These are phyloP conservation scores for Luzula sylvatica DNA, from an alignment of 176 grass and related monocot species.

Conservation along the genomic window DNA sequence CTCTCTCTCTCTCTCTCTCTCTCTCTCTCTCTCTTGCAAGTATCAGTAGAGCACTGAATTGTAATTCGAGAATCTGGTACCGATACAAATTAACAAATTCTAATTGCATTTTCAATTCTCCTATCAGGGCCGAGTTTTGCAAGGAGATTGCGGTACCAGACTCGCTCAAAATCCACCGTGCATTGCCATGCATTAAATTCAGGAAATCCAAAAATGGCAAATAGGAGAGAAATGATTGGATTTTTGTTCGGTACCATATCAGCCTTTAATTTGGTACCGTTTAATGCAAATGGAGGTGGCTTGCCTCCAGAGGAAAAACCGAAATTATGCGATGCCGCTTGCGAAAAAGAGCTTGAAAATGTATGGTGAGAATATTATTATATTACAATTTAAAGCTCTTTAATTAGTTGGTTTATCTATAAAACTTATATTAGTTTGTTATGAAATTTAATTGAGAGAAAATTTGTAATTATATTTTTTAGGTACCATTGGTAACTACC, in stretches of 20 bases:
- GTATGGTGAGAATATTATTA: slow-evolving; percentile 36
- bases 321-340: slow-evolving; percentile 57
- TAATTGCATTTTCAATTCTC: neutral
- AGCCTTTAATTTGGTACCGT: slow-evolving; percentile 13
- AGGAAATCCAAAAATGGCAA: neutral
- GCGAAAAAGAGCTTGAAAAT: slow-evolving; percentile 83
- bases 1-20: neutral
- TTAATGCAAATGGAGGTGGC: slow-evolving; percentile 44
- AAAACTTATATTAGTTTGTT: neutral
- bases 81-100: neutral
- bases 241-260: slow-evolving; percentile 25
- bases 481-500: slow-evolving; percentile 81
- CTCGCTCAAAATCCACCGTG: neutral
- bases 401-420: neutral
- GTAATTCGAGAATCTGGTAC: neutral
- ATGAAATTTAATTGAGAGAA: neutral
- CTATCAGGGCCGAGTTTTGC: slow-evolving; percentile 30
- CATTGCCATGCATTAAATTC: slow-evolving; percentile 25
- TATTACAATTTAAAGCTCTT: neutral
- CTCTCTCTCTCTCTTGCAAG: neutral
- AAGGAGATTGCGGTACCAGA: slow-evolving; percentile 19
- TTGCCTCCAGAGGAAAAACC: slow-evolving; percentile 94
- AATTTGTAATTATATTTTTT: slow-evolving; percentile 1
- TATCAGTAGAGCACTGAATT: neutral
- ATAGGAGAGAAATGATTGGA: slow-evolving; percentile 40